Percentiles rank a stretch among this genome's conserved stretches.
These are phyloP conservation scores for Sextonia rubra DNA, from an alignment of 164 flowering plant genomes.

Conservation along the genomic window DNA sequence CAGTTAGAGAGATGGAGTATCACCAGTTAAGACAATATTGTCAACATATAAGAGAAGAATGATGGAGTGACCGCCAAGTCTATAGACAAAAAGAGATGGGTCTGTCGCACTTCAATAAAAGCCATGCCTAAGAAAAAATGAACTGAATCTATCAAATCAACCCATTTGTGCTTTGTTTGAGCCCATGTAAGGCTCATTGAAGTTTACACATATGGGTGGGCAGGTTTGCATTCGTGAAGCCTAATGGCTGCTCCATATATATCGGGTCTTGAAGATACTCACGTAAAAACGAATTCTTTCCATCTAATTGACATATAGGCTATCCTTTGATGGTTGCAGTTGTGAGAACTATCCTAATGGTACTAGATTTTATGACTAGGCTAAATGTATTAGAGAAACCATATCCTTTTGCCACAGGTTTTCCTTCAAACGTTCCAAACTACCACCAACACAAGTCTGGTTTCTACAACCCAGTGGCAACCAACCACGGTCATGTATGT, in stretches of 20 bases:
- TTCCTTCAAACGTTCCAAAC: not conserved
- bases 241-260: slow-evolving; percentile 2
- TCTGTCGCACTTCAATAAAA: not conserved
- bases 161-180: not conserved
- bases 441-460: not conserved
- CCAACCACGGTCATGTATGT: not conserved
- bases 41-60: slow-evolving; percentile 1
- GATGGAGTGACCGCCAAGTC: not conserved
- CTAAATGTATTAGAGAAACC: not conserved
- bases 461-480: not conserved
- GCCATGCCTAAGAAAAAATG: not conserved
- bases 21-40: not conserved
- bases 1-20: not conserved
- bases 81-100: slow-evolving; percentile 2
- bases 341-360: not conserved
- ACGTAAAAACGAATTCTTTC: slow-evolving; percentile 1
- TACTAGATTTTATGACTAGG: not conserved
- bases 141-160: not conserved
- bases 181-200: not conserved
- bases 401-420: not conserved
- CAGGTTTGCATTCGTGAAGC: not conserved
- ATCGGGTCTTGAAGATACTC: not conserved
- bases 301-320: slow-evolving; percentile 1
- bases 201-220: not conserved
- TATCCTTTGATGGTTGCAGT: not conserved